Percentiles rank a stretch among this genome's conserved stretches.
Conservation (phyloP, 2,329 filamentous ascomycete genomes). For the Pseudogymnoascus sp. region DNA sequence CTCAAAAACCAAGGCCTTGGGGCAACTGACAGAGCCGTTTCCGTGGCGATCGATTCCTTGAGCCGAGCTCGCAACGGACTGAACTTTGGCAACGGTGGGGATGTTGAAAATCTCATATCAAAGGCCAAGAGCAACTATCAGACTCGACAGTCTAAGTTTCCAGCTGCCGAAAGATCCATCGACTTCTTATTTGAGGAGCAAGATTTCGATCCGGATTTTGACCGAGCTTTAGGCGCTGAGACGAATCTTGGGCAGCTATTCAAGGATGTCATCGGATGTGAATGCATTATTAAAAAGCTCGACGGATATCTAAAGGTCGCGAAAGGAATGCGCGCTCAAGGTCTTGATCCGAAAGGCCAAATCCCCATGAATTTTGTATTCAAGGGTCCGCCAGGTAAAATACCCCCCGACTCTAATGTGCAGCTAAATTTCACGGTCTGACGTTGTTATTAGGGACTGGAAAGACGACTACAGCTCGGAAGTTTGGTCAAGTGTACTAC, state of each 20-base stretch:
- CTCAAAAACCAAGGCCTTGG: conserved; percentile 46
- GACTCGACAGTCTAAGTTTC: conserved; percentile 17
- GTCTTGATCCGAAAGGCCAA: conserved; percentile 40
- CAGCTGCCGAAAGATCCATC: conserved; percentile 10
- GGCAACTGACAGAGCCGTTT: conserved; percentile 42
- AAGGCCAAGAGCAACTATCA: conserved; percentile 36
- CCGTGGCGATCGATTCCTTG: conserved; percentile 51
- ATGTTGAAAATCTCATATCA: conserved; percentile 61
- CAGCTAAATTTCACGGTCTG: conserved; percentile 3
- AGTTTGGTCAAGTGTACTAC: conserved; percentile 68
- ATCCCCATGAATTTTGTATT: conserved; percentile 53
- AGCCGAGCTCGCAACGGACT: conserved; percentile 50
- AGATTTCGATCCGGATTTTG: conserved; percentile 47
- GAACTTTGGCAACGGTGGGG: conserved; percentile 65
- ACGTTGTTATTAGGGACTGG: conserved; percentile 45
- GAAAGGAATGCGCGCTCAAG: conserved; percentile 35
- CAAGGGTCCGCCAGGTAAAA: conserved; percentile 49
- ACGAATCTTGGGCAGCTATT: conserved; percentile 40
- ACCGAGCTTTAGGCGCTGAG: conserved; percentile 34
- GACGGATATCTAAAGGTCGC: conserved; percentile 40
- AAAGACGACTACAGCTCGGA: conserved; percentile 64
- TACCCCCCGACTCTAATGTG: conserved; percentile 44
- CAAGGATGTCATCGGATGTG: conserved; percentile 41
- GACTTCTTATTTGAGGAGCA: conserved; percentile 23
- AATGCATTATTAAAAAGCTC: conserved; percentile 40